These are phyloP conservation scores for Ophiostoma montium DNA, from an alignment of 2,329 filamentous ascomycete genomes.

Conservation along the genomic window DNA sequence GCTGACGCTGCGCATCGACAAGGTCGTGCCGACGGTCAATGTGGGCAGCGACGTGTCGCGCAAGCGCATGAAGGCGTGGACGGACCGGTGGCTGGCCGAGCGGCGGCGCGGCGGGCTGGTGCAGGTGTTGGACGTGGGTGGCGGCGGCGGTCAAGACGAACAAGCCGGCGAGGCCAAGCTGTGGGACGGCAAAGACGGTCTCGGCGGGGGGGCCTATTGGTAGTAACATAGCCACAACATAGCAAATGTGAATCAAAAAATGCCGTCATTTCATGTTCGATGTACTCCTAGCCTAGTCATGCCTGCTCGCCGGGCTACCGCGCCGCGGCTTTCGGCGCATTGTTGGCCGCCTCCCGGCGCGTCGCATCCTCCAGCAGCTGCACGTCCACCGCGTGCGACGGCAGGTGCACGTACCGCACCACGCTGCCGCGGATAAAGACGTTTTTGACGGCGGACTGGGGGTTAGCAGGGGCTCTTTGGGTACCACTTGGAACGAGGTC, in stretches of 20 bases:
- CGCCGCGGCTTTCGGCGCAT: constrained; percentile 32
- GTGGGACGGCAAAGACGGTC: constrained; percentile 28
- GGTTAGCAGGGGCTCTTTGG: too few relatives aligned
- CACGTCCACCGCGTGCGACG: constrained; percentile 68
- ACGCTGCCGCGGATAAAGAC: constrained; percentile 92
- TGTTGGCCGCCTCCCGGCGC: constrained; percentile 52
- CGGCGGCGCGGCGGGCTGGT: constrained; percentile 41
- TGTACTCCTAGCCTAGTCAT: too few relatives aligned
- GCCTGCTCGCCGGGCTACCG: neutral
- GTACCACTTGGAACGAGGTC: neutral
- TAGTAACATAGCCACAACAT: too few relatives aligned
- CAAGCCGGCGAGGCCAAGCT: constrained; percentile 23
- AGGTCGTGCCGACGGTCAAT: constrained; percentile 88
- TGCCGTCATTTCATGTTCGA: too few relatives aligned
- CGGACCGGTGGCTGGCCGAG: constrained; percentile 47
- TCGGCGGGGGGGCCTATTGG: constrained; percentile 27
- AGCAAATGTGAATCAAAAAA: neutral
- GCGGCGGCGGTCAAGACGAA: constrained; percentile 6
- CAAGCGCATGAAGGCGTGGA: constrained; percentile 50
- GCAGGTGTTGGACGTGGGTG: constrained; percentile 25
- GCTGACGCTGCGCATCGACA: constrained; percentile 73
- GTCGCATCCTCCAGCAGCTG: constrained; percentile 83
- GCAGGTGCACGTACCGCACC: constrained; percentile 83
- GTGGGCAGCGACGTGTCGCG: constrained; percentile 44
- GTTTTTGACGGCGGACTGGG: constrained; percentile 62